These are phyloP conservation scores for Parascedosporium putredinis DNA, from an alignment of 2,329 filamentous ascomycete species.

Conservation along the genomic window DNA sequence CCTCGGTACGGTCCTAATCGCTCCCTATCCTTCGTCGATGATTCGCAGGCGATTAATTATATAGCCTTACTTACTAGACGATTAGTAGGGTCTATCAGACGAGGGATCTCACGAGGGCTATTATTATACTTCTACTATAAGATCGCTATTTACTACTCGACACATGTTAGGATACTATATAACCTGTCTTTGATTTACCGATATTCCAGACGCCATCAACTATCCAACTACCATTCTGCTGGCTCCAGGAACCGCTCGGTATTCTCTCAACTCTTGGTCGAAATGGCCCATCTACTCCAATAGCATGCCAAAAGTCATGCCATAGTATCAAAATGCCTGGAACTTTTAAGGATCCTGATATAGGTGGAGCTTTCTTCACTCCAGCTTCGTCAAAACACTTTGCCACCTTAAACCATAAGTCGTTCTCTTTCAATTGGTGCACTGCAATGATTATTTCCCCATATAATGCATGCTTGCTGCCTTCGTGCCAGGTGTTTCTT, in stretches of 20 bases:
- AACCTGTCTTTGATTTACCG: constrained; percentile 13
- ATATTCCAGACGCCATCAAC: constrained; percentile 19
- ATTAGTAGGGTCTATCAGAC: too few relatives aligned
- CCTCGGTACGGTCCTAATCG: too few relatives aligned
- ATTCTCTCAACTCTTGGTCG: constrained; percentile 15
- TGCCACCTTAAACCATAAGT: constrained; percentile 18
- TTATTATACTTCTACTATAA: too few relatives aligned
- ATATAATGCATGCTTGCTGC: constrained; percentile 16
- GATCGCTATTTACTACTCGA: too few relatives aligned
- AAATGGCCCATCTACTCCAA: constrained; percentile 13
- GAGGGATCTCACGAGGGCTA: too few relatives aligned
- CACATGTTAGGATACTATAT: constrained; percentile 16
- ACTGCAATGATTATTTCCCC: constrained; percentile 16
- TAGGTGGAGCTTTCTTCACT: constrained; percentile 15
- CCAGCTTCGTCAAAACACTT: constrained; percentile 19
- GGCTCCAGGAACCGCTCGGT: constrained; percentile 14
- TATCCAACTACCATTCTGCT: constrained; percentile 14
- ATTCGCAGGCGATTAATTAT: too few relatives aligned
- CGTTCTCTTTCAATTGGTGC: constrained; percentile 19
- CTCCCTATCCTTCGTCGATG: too few relatives aligned
- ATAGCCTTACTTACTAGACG: too few relatives aligned
- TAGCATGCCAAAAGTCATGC: constrained; percentile 16
- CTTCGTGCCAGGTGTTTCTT: constrained; percentile 14
- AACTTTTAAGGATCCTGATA: constrained; percentile 7
- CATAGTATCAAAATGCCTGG: constrained; percentile 12